phyloP scores from a whole-genome alignment of 192 early-diverging fungal species.

The Entophlyctis luteolus region DNA sequence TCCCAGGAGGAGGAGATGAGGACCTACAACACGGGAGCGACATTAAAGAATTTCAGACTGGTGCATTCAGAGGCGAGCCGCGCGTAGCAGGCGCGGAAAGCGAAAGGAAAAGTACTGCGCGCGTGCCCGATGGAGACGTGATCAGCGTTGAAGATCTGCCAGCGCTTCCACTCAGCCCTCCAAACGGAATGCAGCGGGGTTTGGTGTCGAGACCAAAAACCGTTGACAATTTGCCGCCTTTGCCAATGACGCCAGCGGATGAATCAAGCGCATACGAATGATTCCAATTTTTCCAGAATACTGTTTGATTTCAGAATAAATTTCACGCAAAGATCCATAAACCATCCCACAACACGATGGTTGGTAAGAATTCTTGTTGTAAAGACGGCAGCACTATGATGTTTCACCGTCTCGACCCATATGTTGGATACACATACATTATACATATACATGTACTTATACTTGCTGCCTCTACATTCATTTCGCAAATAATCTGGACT shows the following conservation, averaged over 20 bases:
- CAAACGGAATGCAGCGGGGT: neutral
- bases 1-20: neutral
- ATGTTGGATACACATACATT: too few relatives aligned
- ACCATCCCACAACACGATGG: too few relatives aligned
- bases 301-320: too few relatives aligned
- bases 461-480: too few relatives aligned
- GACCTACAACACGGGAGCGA: neutral
- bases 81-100: neutral
- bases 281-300: too few relatives aligned
- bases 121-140: constrained; percentile 3
- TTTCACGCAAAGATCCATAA: too few relatives aligned
- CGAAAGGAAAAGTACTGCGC: neutral
- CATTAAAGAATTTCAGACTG: constrained; percentile 19
- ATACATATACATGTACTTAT: too few relatives aligned
- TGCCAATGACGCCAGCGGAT: constrained; percentile 8
- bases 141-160: constrained; percentile 6
- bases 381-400: too few relatives aligned
- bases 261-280: constrained; percentile 13
- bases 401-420: too few relatives aligned
- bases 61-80: constrained; percentile 8
- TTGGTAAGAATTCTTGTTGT: too few relatives aligned
- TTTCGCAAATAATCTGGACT: too few relatives aligned
- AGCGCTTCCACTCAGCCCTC: constrained; percentile 7
- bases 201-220: neutral
- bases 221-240: constrained; percentile 2